Percentiles rank a stretch among this genome's conserved stretches.
Conservation (phyloP, 1,139 yeast species). For the Blastobotrys ciferrii region DNA sequence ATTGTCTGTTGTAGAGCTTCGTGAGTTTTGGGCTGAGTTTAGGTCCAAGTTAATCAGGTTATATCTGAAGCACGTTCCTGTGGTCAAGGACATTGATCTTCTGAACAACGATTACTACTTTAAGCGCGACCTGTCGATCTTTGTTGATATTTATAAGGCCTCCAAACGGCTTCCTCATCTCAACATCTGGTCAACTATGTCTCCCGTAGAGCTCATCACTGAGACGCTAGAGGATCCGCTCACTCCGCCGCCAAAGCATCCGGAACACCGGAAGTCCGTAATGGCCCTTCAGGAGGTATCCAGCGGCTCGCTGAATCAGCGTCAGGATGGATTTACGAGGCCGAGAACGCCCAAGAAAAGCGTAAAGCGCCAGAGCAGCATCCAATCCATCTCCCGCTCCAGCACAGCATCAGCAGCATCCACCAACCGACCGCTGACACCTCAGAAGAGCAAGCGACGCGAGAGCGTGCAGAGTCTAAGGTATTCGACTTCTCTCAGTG, state of each 20-base stretch:
- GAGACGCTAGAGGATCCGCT: conserved; percentile 1
- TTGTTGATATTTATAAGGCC: conserved; percentile 14
- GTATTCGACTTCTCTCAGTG: background rate
- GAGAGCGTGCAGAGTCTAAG: conserved; percentile 4
- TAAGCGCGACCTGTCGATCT: conserved; percentile 9
- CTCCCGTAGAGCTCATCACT: background rate
- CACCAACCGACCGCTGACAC: background rate
- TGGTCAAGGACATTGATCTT: conserved; percentile 7
- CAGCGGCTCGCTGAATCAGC: background rate
- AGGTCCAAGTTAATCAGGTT: conserved; percentile 4
- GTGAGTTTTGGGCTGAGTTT: conserved; percentile 9
- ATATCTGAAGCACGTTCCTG: conserved; percentile 7
- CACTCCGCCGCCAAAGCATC: background rate
- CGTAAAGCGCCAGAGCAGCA: background rate
- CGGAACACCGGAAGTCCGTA: background rate
- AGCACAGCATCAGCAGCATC: background rate
- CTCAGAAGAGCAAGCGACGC: conserved; percentile 4
- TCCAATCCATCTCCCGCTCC: background rate
- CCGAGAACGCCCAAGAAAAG: background rate
- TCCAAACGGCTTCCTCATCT: conserved; percentile 4
- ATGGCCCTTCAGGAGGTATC: background rate
- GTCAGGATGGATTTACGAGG: background rate
- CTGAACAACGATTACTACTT: conserved; percentile 9
- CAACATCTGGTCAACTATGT: conserved; percentile 1
- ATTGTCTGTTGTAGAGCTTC: conserved; percentile 12